A percentile compares a stretch with the other conserved stretches of the same genome.
phyloP scores from a whole-genome alignment of 2,329 filamentous ascomycete species.

The Hymenoscyphus salicellus region DNA sequence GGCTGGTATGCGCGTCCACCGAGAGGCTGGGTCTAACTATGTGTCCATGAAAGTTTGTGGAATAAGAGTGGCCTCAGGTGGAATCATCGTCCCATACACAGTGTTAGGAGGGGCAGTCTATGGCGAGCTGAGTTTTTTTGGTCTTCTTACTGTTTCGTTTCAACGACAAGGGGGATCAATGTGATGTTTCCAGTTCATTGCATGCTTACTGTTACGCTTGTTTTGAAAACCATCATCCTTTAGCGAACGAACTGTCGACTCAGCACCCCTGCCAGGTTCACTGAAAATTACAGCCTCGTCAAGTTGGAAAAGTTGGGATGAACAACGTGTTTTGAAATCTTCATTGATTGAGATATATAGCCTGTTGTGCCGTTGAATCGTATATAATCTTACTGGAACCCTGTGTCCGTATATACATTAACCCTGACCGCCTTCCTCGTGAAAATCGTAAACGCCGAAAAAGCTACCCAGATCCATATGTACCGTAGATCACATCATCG shows the following conservation, averaged over 20 bases:
- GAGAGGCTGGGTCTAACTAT: too few relatives aligned
- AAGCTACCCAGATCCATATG: not conserved
- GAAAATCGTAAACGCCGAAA: not conserved
- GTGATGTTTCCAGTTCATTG: not conserved
- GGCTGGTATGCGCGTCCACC: too few relatives aligned
- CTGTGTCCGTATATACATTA: not conserved
- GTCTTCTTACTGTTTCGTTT: not conserved
- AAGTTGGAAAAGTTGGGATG: not conserved
- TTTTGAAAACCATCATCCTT: not conserved
- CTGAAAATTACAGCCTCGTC: too few relatives aligned
- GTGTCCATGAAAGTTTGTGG: too few relatives aligned
- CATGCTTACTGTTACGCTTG: not conserved
- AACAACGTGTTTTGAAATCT: not conserved
- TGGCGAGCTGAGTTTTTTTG: too few relatives aligned
- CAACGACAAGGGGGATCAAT: not conserved
- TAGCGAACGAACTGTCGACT: too few relatives aligned
- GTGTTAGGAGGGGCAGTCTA: too few relatives aligned
- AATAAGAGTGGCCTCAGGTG: too few relatives aligned
- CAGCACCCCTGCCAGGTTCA: too few relatives aligned
- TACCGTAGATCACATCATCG: not conserved
- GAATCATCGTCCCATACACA: too few relatives aligned
- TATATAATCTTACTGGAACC: not conserved
- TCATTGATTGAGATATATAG: not conserved
- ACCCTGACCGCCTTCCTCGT: not conserved
- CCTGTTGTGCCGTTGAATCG: not conserved